Evolutionary conservation across 768 basidiomycete genomes (phyloP).

Genomic region (Crepidotus variabilis): DNA sequence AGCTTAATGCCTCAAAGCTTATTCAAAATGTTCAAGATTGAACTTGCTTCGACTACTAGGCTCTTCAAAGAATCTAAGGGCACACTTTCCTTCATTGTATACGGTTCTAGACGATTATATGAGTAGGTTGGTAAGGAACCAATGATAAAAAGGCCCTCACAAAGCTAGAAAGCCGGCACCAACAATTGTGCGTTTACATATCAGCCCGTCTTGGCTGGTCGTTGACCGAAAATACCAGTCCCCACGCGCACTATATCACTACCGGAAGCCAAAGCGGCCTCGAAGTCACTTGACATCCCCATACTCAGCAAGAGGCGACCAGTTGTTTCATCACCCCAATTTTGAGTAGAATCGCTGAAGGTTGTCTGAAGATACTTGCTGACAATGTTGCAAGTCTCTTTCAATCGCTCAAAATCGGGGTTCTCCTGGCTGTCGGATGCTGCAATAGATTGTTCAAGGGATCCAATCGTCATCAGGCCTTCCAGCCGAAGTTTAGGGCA

Average conservation of each 20-base stretch:
- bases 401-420: slow-evolving; percentile 73
- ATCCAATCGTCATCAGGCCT: slow-evolving; percentile 97
- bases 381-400: slow-evolving; percentile 58
- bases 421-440: slow-evolving; percentile 44
- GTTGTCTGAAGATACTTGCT: slow-evolving; percentile 36
- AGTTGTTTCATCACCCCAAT: slow-evolving; percentile 45
- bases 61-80: no score
- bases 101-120: neutral
- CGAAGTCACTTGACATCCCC: slow-evolving; percentile 98
- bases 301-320: slow-evolving; percentile 71
- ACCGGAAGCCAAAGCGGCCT: slow-evolving; percentile 77
- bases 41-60: no score
- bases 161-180: neutral
- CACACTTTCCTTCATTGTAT: neutral
- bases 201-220: slow-evolving; percentile 47
- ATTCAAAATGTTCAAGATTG: no score
- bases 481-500: slow-evolving; percentile 77
- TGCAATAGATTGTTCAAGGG: slow-evolving; percentile 64
- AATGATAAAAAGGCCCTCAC: neutral
- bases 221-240: slow-evolving; percentile 81
- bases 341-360: slow-evolving; percentile 16
- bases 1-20: neutral
- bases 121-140: no score
- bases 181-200: neutral
- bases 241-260: slow-evolving; percentile 90